Evolutionary conservation across 306 rosid species (phyloP), one percentile per base, ranked within the genome.

Genomic region (Dalbergia cultrata): DNA sequence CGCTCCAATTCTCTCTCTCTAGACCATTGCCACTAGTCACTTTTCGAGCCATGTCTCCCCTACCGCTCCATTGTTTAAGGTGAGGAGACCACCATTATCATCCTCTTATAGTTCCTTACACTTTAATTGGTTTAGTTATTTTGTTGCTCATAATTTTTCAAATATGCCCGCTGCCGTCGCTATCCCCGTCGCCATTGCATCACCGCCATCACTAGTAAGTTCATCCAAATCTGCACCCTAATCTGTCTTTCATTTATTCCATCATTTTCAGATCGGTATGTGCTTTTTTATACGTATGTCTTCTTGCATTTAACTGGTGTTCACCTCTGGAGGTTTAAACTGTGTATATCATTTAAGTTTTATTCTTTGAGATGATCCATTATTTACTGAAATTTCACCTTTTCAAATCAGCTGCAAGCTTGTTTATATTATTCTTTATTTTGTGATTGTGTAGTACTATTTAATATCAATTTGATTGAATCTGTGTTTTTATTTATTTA

Each of bases 341-440:
- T 22, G 31, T 52, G 62, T 76, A 14, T 60, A 33, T 31, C 33
- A 8, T 33, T 47, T 22, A 16, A 14, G 58, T 52, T 52, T 0
- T 52, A 16, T 52, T 14, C 58, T 52, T 18, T 6, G 21, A 31
- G 18, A 33, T 14, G 21, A 33, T 35, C 19, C 21, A 34, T 76
- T 35, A 64, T 76, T 50, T 64, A 4, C 53, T 34, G 73, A 16
- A 47, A 50, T 50, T 77, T 72, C 68, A 73, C 67, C 39, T 67
- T n/a, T 75, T 50, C 65, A 19, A 81, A 75, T 47, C 80, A 57
- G 65, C 70, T 26, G 64, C 10, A 56, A 54, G 13, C 45, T 5
- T 22, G 44, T 59, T 22, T 14, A 14, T 22, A 21, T n/a, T n/a
- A n/a, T 47, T 59, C 5, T 14, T 0, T 64, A 3, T 52, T 39